Base-by-base conservation (phyloP, 208 protist genomes). In the Crithidia sp. region DNA sequence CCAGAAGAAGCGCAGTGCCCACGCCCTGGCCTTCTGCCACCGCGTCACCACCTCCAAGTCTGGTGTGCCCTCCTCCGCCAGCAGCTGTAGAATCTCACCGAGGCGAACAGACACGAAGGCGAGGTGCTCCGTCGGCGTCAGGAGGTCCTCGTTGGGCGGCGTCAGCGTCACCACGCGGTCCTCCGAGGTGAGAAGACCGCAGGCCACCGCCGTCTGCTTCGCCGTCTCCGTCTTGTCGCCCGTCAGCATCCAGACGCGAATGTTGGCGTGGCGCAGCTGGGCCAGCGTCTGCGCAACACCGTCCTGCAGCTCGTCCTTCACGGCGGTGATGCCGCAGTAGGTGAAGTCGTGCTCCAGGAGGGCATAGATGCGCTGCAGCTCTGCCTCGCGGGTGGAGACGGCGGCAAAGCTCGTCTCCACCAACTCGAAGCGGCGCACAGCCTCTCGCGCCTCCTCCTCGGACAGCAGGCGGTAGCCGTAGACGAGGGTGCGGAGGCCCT, bases 151-250 rank as follows among this genome's bases (percentile, higher is more conserved):
- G 50, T 71, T 74, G 0, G 82, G 67, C 12, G 88, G 80, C 9
- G 82, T 81, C 28, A 93, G 67, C 8, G 74, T 79, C 47, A 88
- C 56, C 39, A 89, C 55, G 44, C 56, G 74, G 59, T 93, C 88
- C 37, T 69, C 12, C 4, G 71, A 57, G 19, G 75, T 69, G 13
- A 91, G 74, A 43, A 93, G 76, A 12, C 85, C 85, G 53, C 85
- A 89, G 12, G 85, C 81, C n/a, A 90, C 75, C 40, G 90, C 97
- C 68, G 99, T 98, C 81, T 99, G 96, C 64, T 96, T 93, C 39
- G 98, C 98, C 53, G 98, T 99, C 83, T 99, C 92, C 57, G 89
- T 81, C 82, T 99, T 99, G 85, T 99, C 98, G 50, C 98, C 98
- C 43, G 98, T 99, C 54, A 99, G 82, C 97, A 98, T 98, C 96